Evolutionary conservation across 805 yeast genomes (phyloP), one percentile per base, ranked within the genome.

Genomic region (Saturnispora quitensis): DNA sequence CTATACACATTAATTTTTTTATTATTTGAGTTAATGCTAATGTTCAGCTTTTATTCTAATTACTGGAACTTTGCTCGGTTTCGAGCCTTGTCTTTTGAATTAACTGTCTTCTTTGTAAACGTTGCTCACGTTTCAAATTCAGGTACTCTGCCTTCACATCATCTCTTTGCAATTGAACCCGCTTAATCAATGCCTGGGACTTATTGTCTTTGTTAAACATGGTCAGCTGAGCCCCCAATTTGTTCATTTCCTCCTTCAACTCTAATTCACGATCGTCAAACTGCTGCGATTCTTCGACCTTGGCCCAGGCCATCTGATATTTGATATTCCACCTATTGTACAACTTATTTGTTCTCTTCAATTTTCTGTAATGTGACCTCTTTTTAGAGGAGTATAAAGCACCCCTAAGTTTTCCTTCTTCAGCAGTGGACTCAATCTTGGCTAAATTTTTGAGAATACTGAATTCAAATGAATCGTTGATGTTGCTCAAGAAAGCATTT

Each of bases 401-500:
- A 12, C 17, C 10, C 28, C 52, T 50, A 9, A 35, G 7, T 25
- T 17, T 20, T 13, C 40, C 52, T 25, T 36, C 44, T 24, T 36
- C 28, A 9, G 27, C 34, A 35, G 38, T 31, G 3, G 38, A 25
- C 17, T 44, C 45, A 18, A 50, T 50, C 18, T 22, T 24, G 15
- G 40, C 40, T 22, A 58, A 15, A 45, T 56, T 58, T 15, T 58
- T 55, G 25, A 58, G 44, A 48, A 58, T 50, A n/a, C 44, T 51
- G 15, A 46, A 53, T 15, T 55, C 54, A 5, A 51, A 50, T 6
- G 60, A 50, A 7, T 25, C 24, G 3, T 40, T 25, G 9, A 57
- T 45, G 18, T 50, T 54, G 15, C 38, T 48, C n/a, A 58, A 40
- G 7, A 58, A 52, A 3, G 28, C 33, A 3, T 42, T 52, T 40